Percentiles rank a stretch among this genome's conserved stretches.
These are phyloP conservation scores for Paspalum notatum DNA, from an alignment of 176 grass and related monocot genomes.

Conservation along the genomic window DNA sequence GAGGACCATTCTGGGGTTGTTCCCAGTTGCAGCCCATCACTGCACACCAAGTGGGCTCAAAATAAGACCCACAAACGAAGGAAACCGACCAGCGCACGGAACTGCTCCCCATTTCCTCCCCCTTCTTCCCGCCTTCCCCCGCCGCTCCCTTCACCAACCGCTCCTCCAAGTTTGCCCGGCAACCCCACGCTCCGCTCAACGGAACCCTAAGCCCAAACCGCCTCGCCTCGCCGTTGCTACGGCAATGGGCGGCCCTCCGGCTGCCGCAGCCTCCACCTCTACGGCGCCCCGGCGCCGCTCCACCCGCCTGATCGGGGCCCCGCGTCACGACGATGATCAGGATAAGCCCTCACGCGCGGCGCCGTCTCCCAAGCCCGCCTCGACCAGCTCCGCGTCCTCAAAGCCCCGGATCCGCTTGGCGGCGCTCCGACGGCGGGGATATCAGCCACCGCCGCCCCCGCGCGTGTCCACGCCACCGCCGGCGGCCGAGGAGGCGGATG, in stretches of 20 bases:
- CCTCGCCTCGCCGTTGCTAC: neutral
- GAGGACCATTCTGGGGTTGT: neutral
- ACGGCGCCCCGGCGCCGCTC: slow-evolving; percentile 23
- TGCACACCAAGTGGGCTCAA: neutral
- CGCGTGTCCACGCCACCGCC: neutral
- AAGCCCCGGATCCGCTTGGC: slow-evolving; percentile 15
- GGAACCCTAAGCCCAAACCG: slow-evolving; percentile 3
- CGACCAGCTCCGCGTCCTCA: too few species aligned
- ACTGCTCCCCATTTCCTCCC: neutral
- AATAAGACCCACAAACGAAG: neutral
- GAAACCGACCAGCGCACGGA: slow-evolving; percentile 8
- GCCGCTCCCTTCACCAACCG: neutral
- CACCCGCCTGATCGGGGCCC: slow-evolving; percentile 13
- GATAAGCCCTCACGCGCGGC: neutral
- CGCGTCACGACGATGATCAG: neutral
- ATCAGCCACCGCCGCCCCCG: neutral
- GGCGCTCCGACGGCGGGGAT: neutral
- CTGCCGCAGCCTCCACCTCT: neutral
- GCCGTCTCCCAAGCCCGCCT: neutral
- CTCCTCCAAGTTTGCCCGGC: neutral
- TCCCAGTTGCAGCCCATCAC: neutral
- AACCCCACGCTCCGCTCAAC: neutral
- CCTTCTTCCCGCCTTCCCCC: slow-evolving; percentile 44
- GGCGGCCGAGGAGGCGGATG: neutral
- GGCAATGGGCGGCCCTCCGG: slow-evolving; percentile 33